Conservation (phyloP, 352 stramenopile species). For the Globisporangium barbulae region DNA sequence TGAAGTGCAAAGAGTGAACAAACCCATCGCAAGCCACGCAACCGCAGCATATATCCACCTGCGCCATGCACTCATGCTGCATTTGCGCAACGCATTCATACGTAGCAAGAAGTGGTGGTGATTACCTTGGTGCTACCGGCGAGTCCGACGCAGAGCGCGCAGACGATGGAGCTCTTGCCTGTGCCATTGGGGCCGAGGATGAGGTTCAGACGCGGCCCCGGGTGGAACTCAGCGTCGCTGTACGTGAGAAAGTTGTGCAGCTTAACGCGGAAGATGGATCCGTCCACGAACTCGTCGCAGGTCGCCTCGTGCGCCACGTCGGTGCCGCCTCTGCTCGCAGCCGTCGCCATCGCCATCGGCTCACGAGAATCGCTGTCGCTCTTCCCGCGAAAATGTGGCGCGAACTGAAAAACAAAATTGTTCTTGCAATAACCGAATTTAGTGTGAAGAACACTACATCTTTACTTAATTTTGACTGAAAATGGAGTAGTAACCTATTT, state of each 20-base stretch:
- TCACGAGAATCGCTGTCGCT: not conserved
- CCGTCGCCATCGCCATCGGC: slow-evolving; percentile 15
- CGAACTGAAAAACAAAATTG: slow-evolving; percentile 4
- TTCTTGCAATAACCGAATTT: not conserved
- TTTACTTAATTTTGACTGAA: not conserved
- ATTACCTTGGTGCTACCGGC: slow-evolving; percentile 90
- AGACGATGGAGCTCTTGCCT: slow-evolving; percentile 94
- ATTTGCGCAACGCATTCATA: not conserved
- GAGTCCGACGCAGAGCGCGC: slow-evolving; percentile 96
- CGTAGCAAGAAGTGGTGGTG: not conserved
- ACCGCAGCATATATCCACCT: not conserved
- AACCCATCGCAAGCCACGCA: not conserved
- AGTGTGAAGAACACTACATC: not conserved
- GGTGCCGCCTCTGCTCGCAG: slow-evolving; percentile 19
- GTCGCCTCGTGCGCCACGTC: slow-evolving; percentile 23
- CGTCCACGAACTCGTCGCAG: slow-evolving; percentile 79
- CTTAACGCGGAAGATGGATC: slow-evolving; percentile 87
- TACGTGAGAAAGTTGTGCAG: slow-evolving; percentile 96
- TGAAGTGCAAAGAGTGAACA: not conserved
- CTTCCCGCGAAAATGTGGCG: slow-evolving; percentile 45
- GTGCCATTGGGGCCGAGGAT: slow-evolving; percentile 98
- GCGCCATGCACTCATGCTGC: not conserved
- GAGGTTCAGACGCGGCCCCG: slow-evolving; percentile 95
- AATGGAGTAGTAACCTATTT: not conserved
- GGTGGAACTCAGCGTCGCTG: slow-evolving; percentile 86